A percentile compares a stretch with the other conserved stretches of the same genome.
phyloP scores from a whole-genome alignment of 768 basidiomycete species.

The Xerocomellus chrysenteron region DNA sequence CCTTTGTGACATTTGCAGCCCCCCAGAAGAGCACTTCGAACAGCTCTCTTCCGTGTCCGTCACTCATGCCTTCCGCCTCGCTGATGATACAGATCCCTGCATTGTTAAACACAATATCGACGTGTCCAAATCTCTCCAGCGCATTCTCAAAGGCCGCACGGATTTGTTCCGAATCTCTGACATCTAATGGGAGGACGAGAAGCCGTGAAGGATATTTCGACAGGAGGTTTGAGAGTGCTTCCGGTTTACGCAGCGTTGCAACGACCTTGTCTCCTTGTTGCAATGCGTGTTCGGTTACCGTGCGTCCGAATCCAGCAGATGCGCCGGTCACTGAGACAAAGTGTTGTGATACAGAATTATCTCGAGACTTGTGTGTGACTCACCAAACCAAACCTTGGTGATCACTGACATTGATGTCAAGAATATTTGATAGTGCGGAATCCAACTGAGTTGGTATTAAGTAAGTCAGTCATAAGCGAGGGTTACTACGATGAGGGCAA shows the following conservation, averaged over 20 bases:
- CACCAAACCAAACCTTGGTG: constrained; percentile 27
- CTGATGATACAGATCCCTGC: constrained; percentile 33
- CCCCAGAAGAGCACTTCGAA: constrained; percentile 45
- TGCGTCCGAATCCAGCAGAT: constrained; percentile 39
- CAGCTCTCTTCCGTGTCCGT: constrained; percentile 32
- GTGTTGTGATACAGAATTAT: background rate
- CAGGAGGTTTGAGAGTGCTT: constrained; percentile 29
- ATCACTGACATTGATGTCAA: constrained; percentile 3
- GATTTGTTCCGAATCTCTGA: constrained; percentile 34
- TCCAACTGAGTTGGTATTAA: too few relatives aligned
- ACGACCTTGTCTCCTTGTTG: constrained; percentile 40
- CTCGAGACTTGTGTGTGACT: background rate
- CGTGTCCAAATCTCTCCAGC: constrained; percentile 37
- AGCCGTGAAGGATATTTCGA: constrained; percentile 33
- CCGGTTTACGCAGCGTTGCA: constrained; percentile 39
- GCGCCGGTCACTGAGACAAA: constrained; percentile 39
- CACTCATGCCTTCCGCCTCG: constrained; percentile 39
- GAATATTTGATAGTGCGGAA: background rate
- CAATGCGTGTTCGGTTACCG: constrained; percentile 35
- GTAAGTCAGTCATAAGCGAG: too few relatives aligned
- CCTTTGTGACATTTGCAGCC: constrained; percentile 30
- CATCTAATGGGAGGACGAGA: constrained; percentile 41
- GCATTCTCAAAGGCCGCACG: constrained; percentile 35
- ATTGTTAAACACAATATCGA: constrained; percentile 49
- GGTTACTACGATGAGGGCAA: too few relatives aligned